phyloP scores from a whole-genome alignment of 164 flowering plant genomes.

The Pachysandra terminalis region DNA sequence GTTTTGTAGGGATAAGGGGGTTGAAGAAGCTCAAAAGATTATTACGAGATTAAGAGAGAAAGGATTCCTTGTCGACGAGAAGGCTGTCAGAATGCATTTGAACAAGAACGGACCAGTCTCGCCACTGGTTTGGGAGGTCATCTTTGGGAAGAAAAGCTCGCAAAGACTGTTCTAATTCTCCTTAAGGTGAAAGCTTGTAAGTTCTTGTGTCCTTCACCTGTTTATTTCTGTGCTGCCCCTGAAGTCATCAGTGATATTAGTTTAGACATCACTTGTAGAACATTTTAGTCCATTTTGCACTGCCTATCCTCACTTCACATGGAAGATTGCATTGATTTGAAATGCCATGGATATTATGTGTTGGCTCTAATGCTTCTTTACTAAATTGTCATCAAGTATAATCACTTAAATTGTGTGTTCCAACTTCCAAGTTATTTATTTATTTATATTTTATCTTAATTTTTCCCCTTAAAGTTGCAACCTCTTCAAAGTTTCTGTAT shows the following conservation, averaged over 20 bases:
- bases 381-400: too few species aligned
- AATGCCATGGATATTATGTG: conserved; percentile 4
- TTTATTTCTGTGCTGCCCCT: not conserved
- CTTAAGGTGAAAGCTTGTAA: conserved; percentile 5
- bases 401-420: too few species aligned
- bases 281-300: too few species aligned
- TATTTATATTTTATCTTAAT: too few species aligned
- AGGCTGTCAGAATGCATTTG: conserved; percentile 64
- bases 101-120: conserved; percentile 68
- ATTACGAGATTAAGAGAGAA: conserved; percentile 47
- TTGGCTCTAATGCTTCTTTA: not conserved
- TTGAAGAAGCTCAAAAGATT: conserved; percentile 53
- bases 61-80: conserved; percentile 62
- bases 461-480: too few species aligned
- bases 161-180: conserved; percentile 24
- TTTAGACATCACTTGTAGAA: not conserved
- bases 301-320: too few species aligned
- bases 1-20: conserved; percentile 57
- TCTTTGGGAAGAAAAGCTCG: conserved; percentile 58
- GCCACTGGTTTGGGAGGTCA: conserved; percentile 63
- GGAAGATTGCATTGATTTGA: too few species aligned
- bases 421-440: too few species aligned
- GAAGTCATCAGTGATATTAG: not conserved
- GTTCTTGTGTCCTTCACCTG: conserved; percentile 2
- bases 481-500: too few species aligned